Evolutionary conservation across 2,329 filamentous ascomycete species (phyloP).

Genomic region (Amauroascus verrucosus): DNA sequence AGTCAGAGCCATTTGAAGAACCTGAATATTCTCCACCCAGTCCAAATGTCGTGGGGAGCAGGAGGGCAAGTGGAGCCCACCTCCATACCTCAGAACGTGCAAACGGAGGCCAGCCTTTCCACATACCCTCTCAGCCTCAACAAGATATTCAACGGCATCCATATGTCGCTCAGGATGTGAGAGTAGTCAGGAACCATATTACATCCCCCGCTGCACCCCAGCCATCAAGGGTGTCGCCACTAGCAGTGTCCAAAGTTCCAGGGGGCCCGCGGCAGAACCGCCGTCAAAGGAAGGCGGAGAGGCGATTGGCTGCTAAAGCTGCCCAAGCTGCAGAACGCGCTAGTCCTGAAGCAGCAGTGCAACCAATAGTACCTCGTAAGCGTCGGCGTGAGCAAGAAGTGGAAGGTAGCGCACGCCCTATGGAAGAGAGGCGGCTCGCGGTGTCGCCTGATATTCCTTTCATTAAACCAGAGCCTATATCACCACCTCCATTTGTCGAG

Average conservation of each 20-base stretch:
- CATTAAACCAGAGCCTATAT: slow-evolving; percentile 55
- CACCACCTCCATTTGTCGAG: slow-evolving; percentile 47
- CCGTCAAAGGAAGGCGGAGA: slow-evolving; percentile 28
- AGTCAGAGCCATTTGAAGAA: slow-evolving; percentile 33
- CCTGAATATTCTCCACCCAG: slow-evolving; percentile 41
- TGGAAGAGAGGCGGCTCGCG: slow-evolving; percentile 27
- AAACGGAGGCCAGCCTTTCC: slow-evolving; percentile 34
- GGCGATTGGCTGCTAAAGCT: slow-evolving; percentile 21
- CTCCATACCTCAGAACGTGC: slow-evolving; percentile 20
- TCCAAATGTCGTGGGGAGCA: slow-evolving; percentile 28
- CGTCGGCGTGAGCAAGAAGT: slow-evolving; percentile 40
- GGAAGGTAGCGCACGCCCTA: slow-evolving; percentile 26
- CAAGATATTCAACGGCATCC: slow-evolving; percentile 31
- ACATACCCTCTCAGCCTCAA: slow-evolving; percentile 32
- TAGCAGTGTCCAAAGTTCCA: slow-evolving; percentile 44
- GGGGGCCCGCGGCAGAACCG: slow-evolving; percentile 45
- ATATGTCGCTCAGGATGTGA: slow-evolving; percentile 41
- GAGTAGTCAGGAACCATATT: slow-evolving; percentile 62
- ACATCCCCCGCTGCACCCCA: slow-evolving; percentile 64
- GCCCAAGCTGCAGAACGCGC: slow-evolving; percentile 30
- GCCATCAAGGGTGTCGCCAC: slow-evolving; percentile 56
- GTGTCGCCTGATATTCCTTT: slow-evolving; percentile 38
- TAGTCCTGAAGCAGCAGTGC: slow-evolving; percentile 36
- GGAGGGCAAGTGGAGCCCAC: slow-evolving; percentile 22
- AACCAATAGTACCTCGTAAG: slow-evolving; percentile 42